Evolutionary conservation across 2,329 filamentous ascomycete genomes (phyloP), one percentile per base, ranked within the genome.

Genomic region (Venturia carpophila): DNA sequence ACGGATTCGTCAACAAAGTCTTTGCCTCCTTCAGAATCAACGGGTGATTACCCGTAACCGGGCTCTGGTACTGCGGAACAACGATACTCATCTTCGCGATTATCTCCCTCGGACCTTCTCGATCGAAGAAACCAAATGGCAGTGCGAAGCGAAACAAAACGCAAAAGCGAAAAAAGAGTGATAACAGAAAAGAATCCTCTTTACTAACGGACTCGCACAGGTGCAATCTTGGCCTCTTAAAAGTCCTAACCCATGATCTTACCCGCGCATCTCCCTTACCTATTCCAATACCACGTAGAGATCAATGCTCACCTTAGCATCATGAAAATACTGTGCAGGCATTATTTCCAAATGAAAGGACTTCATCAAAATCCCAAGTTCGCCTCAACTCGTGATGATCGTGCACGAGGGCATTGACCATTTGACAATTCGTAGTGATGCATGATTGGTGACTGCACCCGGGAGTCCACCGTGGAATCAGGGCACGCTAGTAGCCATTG

Each of bases 1-100:
- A 67, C 21, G 67, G 37, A 47, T 66, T 47, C 30, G 39, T 42
- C 21, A 66, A 49, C n/a, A 66, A 27, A 24, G 27, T 15, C n/a
- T 34, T 56, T 6, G 60, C 49, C 39, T 66, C 64, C 21, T 60
- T 66, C 9, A 64, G 39, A 27, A 63, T 11, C 10, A 64, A 19
- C 1, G 64, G 64, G 19, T n/a, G 10, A 4, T 4, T 19, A 2
- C 52, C 52, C 17, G 52, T 37, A 37, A 37, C 17, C 17, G 52
- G 52, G 15, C n/a, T 37, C 17, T 34, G 27, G 2, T 37, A 37
- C 13, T 19, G 1, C 5, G 52, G 52, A 1, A 58, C 10, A 19
- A 17, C 19, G 27, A 58, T 9, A 11, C 17, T 34, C 30, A 34
- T 34, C 30, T 34, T 34, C 7, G 49, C 49, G 1, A 34, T 17